Base-by-base conservation (phyloP, 495 filamentous ascomycete genomes). In the Bathelium albidoporum region DNA sequence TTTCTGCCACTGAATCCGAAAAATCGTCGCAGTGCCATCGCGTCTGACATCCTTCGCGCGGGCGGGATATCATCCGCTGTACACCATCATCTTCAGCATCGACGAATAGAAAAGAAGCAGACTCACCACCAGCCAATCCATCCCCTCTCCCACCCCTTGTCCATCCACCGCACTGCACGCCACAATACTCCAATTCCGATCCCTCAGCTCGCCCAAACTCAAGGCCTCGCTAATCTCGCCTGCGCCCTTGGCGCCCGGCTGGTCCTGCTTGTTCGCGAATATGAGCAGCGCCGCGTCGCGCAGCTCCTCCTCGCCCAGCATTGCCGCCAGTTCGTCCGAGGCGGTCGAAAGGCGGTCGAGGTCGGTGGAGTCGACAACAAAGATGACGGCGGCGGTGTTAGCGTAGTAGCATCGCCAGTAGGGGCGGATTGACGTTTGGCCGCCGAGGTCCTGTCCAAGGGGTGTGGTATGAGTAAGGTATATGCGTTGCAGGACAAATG, bases 381-480 rank as follows among this genome's bases (percentile, higher is more conserved):
- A 98, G 68, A 98, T 88, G 64, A 98, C 95, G 16, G 94, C 94
- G n/a, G 95, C 94, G 1, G 95, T 98, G 78, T 97, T 97, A 70
- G 94, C 92, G 73, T 97, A 98, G 81, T 98, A 98, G 76, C 95
- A 97, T 69, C 94, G 85, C 94, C 94, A 98, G 78, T 97, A 98
- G 11, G 94, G 94, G 66, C 94, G 85, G 72, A 98, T 97, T 60
- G 87, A 91, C 16, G 94, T 97, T 82, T 97, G 94, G 28, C 94
- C 95, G 67, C 76, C 93, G 31, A 97, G 84, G 81, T 97, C 93
- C 87, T 91, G 66, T 32, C 32, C 29, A n/a, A n/a, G 18, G 32
- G 18, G 28, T 32, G 60, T 58, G 14, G 52, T 55, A 39, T 41
- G 58, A 32, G 32, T 60, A n/a, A n/a, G n/a, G 43, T 29, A 32